Evolutionary conservation across 2,329 filamentous ascomycete species (phyloP).

Genomic region (Grosmannia serpens): DNA sequence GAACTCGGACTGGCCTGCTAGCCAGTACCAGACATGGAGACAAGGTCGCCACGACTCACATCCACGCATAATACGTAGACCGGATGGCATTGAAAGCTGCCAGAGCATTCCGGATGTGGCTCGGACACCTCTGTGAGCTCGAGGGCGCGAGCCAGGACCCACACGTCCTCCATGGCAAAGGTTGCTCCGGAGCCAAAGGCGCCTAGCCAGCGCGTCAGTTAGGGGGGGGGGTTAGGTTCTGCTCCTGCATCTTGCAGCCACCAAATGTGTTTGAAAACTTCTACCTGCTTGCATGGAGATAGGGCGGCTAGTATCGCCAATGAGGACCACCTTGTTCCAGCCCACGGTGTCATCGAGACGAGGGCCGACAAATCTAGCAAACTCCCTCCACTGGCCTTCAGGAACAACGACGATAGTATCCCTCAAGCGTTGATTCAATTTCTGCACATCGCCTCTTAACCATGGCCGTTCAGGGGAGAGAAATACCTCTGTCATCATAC

Average conservation of each 20-base stretch:
- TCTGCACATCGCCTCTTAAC: neutral
- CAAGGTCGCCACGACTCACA: neutral
- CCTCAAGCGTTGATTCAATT: neutral
- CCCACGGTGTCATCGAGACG: neutral
- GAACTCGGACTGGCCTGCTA: neutral
- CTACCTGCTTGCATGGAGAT: neutral
- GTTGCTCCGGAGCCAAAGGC: constrained; percentile 2
- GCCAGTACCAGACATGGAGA: neutral
- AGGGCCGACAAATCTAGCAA: neutral
- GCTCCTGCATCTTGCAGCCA: too few relatives aligned
- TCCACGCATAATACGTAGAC: neutral
- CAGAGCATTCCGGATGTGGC: neutral
- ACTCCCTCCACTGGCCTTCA: neutral
- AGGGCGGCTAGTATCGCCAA: constrained; percentile 1
- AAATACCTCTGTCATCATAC: too few relatives aligned
- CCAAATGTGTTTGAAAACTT: neutral
- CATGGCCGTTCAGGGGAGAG: too few relatives aligned
- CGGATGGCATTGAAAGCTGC: neutral
- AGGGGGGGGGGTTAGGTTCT: too few relatives aligned
- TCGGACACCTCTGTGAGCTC: neutral
- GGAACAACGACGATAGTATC: neutral
- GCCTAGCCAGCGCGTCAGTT: neutral
- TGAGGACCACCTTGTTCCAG: constrained; percentile 1
- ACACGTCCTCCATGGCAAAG: constrained; percentile 1
- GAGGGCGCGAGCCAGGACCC: neutral